phyloP scores from a whole-genome alignment of 768 basidiomycete genomes.

The Agrocybe chaxingu region DNA sequence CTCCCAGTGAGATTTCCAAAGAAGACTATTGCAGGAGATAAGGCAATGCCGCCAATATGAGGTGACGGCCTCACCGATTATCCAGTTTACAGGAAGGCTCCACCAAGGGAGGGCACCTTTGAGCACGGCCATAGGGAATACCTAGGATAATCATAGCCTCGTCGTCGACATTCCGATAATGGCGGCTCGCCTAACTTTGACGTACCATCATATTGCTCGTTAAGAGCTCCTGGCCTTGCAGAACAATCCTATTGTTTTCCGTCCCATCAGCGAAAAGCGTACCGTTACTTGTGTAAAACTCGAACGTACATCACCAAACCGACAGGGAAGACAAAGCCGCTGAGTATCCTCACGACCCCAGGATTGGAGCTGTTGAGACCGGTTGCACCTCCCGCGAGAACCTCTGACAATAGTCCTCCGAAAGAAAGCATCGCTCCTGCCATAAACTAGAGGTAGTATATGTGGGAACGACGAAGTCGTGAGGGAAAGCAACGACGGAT shows the following conservation, averaged over 20 bases:
- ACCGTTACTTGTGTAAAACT: background rate
- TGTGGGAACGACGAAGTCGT: background rate
- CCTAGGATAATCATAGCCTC: slow-evolving; percentile 28
- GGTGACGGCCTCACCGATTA: slow-evolving; percentile 44
- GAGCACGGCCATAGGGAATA: slow-evolving; percentile 65
- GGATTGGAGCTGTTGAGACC: slow-evolving; percentile 52
- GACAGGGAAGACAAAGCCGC: slow-evolving; percentile 71
- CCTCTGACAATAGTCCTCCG: slow-evolving; percentile 60
- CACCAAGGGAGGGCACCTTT: slow-evolving; percentile 68
- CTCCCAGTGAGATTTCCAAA: slow-evolving; percentile 71
- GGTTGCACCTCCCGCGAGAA: slow-evolving; percentile 57
- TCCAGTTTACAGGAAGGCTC: slow-evolving; percentile 65
- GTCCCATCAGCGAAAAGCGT: background rate
- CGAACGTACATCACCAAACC: slow-evolving; percentile 67
- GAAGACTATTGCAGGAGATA: slow-evolving; percentile 37
- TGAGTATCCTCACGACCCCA: slow-evolving; percentile 63
- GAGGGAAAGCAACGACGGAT: background rate
- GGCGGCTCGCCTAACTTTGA: background rate
- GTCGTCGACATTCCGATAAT: background rate
- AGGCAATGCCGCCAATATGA: background rate
- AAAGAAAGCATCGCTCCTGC: slow-evolving; percentile 77
- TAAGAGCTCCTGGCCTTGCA: slow-evolving; percentile 67
- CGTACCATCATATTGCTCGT: slow-evolving; percentile 77
- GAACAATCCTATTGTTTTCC: slow-evolving; percentile 52
- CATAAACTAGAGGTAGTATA: slow-evolving; percentile 40